Percentiles rank a stretch among this genome's conserved stretches.
phyloP scores from a whole-genome alignment of 257 asterid genomes.

The Salvia hispanica region DNA sequence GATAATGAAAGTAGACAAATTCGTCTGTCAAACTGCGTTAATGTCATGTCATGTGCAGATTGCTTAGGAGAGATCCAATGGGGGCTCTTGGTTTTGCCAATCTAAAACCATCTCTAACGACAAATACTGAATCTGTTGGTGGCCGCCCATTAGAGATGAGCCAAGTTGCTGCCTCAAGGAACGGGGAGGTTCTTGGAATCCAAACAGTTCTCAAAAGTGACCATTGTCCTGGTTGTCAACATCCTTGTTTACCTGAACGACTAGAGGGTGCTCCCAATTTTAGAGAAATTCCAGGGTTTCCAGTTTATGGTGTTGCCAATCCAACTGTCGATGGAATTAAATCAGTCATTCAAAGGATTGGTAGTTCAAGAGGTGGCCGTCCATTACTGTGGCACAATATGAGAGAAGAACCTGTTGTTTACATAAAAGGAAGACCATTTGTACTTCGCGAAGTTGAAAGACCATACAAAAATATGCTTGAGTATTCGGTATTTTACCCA shows the following conservation, averaged over 20 bases:
- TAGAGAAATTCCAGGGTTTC: conserved; percentile 92
- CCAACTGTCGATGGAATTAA: conserved; percentile 90
- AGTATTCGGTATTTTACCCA: conserved; percentile 76
- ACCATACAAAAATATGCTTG: conserved; percentile 97
- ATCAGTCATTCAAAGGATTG: conserved; percentile 88
- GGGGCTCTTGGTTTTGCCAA: conserved; percentile 92
- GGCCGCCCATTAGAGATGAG: conserved; percentile 84
- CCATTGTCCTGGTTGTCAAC: conserved; percentile 97
- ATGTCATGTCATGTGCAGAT: conserved; percentile 60
- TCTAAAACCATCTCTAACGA: conserved; percentile 46
- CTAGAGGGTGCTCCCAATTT: conserved; percentile 98
- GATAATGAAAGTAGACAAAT: conserved; percentile 24
- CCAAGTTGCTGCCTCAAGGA: conserved; percentile 89
- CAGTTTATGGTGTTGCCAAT: conserved; percentile 97
- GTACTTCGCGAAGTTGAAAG: conserved; percentile 99
- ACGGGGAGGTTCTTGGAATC: conserved; percentile 95
- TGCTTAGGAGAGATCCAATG: conserved; percentile 97
- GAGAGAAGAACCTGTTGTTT: conserved; percentile 99
- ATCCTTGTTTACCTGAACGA: conserved; percentile 79
- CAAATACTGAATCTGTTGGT: conserved; percentile 53
- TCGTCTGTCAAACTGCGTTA: conserved; percentile 26
- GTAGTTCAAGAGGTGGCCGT: conserved; percentile 77
- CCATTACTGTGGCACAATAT: conserved; percentile 97
- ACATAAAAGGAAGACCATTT: conserved; percentile 94
- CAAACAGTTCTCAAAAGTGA: conserved; percentile 98